Percentiles rank a stretch among this genome's conserved stretches.
Conservation (phyloP, 208 protist genomes). For the Endotrypanum monterogeii region DNA sequence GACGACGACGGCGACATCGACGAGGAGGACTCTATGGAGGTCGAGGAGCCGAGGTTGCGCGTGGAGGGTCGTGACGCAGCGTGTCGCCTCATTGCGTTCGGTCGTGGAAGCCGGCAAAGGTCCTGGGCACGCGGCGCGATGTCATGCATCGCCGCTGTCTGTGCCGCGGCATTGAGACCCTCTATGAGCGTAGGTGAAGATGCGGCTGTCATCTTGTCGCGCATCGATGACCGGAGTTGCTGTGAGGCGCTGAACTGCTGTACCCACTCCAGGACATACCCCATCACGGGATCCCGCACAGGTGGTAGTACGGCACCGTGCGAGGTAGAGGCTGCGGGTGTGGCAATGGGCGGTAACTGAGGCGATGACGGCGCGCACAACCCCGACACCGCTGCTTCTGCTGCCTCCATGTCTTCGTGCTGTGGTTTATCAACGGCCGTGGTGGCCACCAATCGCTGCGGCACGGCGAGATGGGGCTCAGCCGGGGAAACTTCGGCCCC, state of each 20-base stretch:
- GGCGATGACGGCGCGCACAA: background rate
- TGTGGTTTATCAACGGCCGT: background rate
- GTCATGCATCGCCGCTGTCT: conserved; percentile 1
- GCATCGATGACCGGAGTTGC: conserved; percentile 8
- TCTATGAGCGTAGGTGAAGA: conserved; percentile 1
- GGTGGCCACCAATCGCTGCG: background rate
- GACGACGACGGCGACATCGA: background rate
- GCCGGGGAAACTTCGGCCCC: background rate
- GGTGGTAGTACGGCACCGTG: background rate
- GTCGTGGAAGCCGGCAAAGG: background rate
- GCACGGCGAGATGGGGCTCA: background rate
- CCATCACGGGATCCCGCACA: conserved; percentile 68
- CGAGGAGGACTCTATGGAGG: conserved; percentile 4
- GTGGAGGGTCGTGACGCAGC: conserved; percentile 18
- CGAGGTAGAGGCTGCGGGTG: background rate
- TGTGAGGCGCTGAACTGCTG: conserved; percentile 41
- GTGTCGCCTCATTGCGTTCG: background rate
- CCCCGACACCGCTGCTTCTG: background rate
- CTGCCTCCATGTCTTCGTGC: background rate
- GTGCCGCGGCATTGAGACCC: conserved; percentile 28
- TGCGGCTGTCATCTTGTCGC: too few relatives aligned
- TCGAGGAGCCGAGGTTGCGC: conserved; percentile 25
- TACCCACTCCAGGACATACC: conserved; percentile 81
- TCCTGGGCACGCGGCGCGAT: background rate
- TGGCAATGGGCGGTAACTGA: background rate